Evolutionary conservation across 2,329 filamentous ascomycete genomes (phyloP).

Genomic region (Salinomyces thailandicus): DNA sequence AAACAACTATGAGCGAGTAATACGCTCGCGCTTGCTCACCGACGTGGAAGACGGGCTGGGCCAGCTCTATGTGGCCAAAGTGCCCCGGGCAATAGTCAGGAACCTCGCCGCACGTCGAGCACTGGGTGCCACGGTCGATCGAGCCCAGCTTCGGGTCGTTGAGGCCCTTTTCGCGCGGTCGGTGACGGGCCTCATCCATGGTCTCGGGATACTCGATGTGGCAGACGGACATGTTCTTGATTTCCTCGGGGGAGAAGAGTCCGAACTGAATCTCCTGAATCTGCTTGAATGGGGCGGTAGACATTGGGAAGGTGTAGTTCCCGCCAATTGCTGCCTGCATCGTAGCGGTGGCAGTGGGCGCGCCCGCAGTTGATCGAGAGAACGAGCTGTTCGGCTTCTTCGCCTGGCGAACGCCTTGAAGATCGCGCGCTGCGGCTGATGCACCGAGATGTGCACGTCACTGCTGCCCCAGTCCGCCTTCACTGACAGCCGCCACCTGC

Average conservation of each 20-base stretch:
- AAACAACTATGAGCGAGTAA: not conserved
- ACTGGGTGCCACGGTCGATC: constrained; percentile 91
- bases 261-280: constrained; percentile 99
- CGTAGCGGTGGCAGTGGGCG: constrained; percentile 32
- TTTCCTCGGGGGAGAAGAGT: constrained; percentile 93
- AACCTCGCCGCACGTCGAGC: constrained; percentile 89
- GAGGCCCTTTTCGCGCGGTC: constrained; percentile 80
- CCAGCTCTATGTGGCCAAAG: constrained; percentile 97
- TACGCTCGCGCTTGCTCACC: constrained; percentile 34
- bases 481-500: constrained; percentile 16
- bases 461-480: constrained; percentile 3
- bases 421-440: not conserved
- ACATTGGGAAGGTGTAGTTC: constrained; percentile 80
- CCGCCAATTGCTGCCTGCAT: constrained; percentile 55
- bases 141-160: constrained; percentile 95
- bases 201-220: constrained; percentile 98
- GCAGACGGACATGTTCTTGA: constrained; percentile 96
- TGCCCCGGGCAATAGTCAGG: constrained; percentile 96
- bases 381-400: constrained; percentile 7
- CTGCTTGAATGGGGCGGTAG: constrained; percentile 89
- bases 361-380: not conserved
- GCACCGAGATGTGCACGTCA: constrained; percentile 3
- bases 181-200: constrained; percentile 91
- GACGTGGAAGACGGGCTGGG: constrained; percentile 87
- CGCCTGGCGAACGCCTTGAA: no score